These are phyloP conservation scores for Umbelopsis vinacea DNA, from an alignment of 192 early-diverging fungal genomes.

Conservation along the genomic window DNA sequence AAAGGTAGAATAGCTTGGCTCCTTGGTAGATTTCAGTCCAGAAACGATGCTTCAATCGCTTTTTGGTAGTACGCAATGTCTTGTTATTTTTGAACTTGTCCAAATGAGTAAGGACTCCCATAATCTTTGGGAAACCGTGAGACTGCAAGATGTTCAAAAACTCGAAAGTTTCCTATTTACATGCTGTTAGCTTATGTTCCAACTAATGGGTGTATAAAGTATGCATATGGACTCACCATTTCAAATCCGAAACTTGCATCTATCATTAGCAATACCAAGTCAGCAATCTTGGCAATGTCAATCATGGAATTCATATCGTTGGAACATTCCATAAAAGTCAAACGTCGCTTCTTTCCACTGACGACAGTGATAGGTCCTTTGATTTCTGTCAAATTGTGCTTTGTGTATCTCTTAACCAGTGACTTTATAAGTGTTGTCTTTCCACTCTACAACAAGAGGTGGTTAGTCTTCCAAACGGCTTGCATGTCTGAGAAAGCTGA, in stretches of 20 bases:
- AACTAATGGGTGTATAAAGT: no score
- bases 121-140: conserved; percentile 97
- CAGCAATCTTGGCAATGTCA: conserved; percentile 96
- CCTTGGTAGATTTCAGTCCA: conserved; percentile 99
- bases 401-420: conserved; percentile 93
- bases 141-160: conserved; percentile 96
- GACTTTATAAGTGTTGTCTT: conserved; percentile 98
- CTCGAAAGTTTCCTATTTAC: conserved; percentile 91
- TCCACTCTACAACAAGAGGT: conserved; percentile 64
- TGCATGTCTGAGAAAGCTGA: not conserved
- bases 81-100: conserved; percentile 97
- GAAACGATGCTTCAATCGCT: conserved; percentile 96
- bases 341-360: conserved; percentile 89
- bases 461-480: conserved; percentile 12
- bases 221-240: conserved; percentile 64
- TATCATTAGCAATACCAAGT: conserved; percentile 92
- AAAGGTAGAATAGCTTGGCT: conserved; percentile 98
- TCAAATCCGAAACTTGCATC: conserved; percentile 99
- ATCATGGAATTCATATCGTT: conserved; percentile 99
- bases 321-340: conserved; percentile 97
- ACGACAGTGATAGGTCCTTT: conserved; percentile 98
- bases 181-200: no score
- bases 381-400: conserved; percentile 89
- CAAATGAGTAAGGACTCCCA: conserved; percentile 97
- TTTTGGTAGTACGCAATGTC: conserved; percentile 85